phyloP scores from a whole-genome alignment of 441 rosid species.

The Aquilaria agallochum region DNA sequence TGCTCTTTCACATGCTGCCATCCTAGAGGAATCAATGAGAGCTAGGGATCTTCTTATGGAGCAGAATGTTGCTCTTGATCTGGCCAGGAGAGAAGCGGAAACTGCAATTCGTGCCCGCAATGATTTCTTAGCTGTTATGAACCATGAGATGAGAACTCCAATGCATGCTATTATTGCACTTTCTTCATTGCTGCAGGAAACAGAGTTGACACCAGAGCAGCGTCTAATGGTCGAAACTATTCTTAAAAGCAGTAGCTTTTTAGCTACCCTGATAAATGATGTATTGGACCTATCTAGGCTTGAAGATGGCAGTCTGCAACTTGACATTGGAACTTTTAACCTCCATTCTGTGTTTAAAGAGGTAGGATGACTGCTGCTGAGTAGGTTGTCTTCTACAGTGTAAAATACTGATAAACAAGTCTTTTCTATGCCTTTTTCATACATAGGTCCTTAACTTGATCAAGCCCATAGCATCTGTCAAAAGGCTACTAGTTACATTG shows the following conservation, averaged over 20 bases:
- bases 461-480: constrained; percentile 90
- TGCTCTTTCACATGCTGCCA: constrained; percentile 98
- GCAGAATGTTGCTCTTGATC: constrained; percentile 93
- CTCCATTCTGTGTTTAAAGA: constrained; percentile 68
- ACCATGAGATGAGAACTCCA: constrained; percentile 98
- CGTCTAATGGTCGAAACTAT: constrained; percentile 96
- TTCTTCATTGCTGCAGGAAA: constrained; percentile 93
- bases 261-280: constrained; percentile 91
- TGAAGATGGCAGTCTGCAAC: constrained; percentile 98
- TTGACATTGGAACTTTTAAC: constrained; percentile 66
- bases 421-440: constrained; percentile 17
- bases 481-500: constrained; percentile 62
- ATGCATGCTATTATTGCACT: constrained; percentile 98
- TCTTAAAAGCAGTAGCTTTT: constrained; percentile 86
- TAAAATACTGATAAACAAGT: constrained; percentile 1
- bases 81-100: constrained; percentile 92
- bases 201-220: constrained; percentile 94
- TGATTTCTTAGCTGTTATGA: constrained; percentile 98
- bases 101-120: constrained; percentile 96
- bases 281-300: constrained; percentile 97
- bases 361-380: constrained; percentile 32
- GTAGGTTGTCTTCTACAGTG: constrained; percentile 3
- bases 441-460: constrained; percentile 78
- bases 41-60: constrained; percentile 98
- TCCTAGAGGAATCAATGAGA: constrained; percentile 95